Conservation (phyloP, 352 stramenopile genomes). For the Phytophthora pistaciae region DNA sequence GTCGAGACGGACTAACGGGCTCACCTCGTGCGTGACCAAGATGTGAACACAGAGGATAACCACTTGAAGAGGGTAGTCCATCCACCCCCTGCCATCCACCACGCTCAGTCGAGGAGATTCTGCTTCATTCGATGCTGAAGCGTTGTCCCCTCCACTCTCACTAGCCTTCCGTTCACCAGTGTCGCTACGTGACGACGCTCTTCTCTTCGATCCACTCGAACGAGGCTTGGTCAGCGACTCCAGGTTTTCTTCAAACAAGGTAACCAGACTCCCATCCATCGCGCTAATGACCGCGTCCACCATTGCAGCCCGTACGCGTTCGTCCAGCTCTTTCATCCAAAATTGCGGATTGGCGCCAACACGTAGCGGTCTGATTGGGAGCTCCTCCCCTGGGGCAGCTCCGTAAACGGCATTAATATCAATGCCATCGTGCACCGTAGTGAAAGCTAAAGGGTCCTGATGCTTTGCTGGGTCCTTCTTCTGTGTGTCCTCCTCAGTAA, state of each 20-base stretch:
- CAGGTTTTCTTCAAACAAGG: constrained; percentile 60
- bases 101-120: background rate
- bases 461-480: constrained; percentile 1
- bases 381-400: constrained; percentile 28
- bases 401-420: constrained; percentile 59
- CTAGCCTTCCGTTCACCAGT: background rate
- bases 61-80: constrained; percentile 56
- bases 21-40: constrained; percentile 66
- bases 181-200: constrained; percentile 3
- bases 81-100: constrained; percentile 35
- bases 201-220: constrained; percentile 17
- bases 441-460: background rate
- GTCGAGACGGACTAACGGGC: constrained; percentile 44
- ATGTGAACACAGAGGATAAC: constrained; percentile 66
- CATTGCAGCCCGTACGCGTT: constrained; percentile 48
- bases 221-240: constrained; percentile 39
- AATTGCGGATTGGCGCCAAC: constrained; percentile 60
- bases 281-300: constrained; percentile 37
- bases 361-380: constrained; percentile 51
- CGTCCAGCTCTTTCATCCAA: constrained; percentile 74
- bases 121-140: constrained; percentile 5
- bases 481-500: background rate
- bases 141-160: background rate
- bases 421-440: constrained; percentile 24
- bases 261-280: constrained; percentile 50